A percentile compares a stretch with the other conserved stretches of the same genome.
phyloP scores from a whole-genome alignment of 1,284 basidiomycete genomes.

The Athelia sp. region DNA sequence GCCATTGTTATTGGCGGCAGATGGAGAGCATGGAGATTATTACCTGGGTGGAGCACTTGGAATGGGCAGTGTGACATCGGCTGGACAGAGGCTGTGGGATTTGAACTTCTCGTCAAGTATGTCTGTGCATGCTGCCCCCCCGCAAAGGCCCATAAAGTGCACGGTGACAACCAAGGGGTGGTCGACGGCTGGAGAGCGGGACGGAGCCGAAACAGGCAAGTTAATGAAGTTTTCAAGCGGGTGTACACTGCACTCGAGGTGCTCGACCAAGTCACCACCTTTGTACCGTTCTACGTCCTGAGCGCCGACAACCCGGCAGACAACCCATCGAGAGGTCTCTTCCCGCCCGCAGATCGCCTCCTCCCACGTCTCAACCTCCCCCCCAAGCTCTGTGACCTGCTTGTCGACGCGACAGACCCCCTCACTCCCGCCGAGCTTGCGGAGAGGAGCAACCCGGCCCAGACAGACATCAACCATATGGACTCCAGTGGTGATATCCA shows the following conservation, averaged over 20 bases:
- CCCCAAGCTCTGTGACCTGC: neutral
- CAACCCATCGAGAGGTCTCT: constrained; percentile 12
- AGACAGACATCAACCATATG: too few species aligned
- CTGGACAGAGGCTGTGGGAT: constrained; percentile 22
- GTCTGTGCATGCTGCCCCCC: neutral
- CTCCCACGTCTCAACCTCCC: constrained; percentile 13
- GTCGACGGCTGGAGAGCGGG: constrained; percentile 34
- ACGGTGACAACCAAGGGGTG: constrained; percentile 33
- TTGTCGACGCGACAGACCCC: constrained; percentile 7
- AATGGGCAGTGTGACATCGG: constrained; percentile 7
- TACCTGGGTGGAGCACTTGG: neutral
- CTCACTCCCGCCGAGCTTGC: constrained; percentile 3
- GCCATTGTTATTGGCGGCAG: neutral
- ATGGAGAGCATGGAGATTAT: constrained; percentile 5
- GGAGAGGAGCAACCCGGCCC: neutral
- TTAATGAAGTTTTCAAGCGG: constrained; percentile 18
- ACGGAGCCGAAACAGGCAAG: constrained; percentile 23
- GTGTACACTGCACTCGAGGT: constrained; percentile 12
- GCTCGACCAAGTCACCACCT: too few species aligned
- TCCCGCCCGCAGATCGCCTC: constrained; percentile 7
- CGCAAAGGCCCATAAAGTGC: constrained; percentile 18
- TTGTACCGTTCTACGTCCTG: constrained; percentile 22
- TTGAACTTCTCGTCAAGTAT: constrained; percentile 29
- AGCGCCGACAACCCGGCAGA: constrained; percentile 19
- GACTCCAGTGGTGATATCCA: too few species aligned